These are phyloP conservation scores for Termitomyces sp. DNA, from an alignment of 768 basidiomycete genomes.

Conservation along the genomic window DNA sequence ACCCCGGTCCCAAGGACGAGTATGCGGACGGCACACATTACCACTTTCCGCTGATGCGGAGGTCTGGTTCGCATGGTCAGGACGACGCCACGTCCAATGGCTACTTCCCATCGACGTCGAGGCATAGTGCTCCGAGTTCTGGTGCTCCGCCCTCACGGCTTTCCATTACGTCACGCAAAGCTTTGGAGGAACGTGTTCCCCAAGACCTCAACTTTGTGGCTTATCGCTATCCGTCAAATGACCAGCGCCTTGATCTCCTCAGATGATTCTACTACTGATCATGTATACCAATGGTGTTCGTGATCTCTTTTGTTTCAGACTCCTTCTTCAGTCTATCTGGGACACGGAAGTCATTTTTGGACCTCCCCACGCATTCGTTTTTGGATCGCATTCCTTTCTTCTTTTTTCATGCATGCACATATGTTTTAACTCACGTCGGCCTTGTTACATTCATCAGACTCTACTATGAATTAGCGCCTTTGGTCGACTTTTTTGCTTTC, in stretches of 20 bases:
- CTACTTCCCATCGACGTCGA: slow-evolving; percentile 44
- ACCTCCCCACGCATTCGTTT: background rate
- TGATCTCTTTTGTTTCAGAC: background rate
- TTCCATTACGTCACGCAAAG: slow-evolving; percentile 64
- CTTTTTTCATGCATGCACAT: background rate
- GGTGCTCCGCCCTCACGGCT: slow-evolving; percentile 40
- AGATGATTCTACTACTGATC: slow-evolving; percentile 24
- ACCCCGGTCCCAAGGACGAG: slow-evolving; percentile 26
- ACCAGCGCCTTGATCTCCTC: slow-evolving; percentile 61
- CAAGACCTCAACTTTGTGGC: slow-evolving; percentile 83
- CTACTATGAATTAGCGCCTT: background rate
- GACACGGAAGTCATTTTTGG: background rate
- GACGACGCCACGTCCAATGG: slow-evolving; percentile 42
- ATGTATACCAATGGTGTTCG: background rate
- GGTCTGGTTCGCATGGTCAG: slow-evolving; percentile 39
- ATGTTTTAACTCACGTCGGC: background rate
- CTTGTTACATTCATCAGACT: background rate
- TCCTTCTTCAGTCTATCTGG: background rate
- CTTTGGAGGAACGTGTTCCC: slow-evolving; percentile 74
- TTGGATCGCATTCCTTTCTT: background rate
- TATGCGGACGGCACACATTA: slow-evolving; percentile 27
- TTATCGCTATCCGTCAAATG: slow-evolving; percentile 79
- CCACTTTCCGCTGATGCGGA: slow-evolving; percentile 42
- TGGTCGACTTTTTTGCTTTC: slow-evolving; percentile 2
- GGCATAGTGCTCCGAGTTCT: slow-evolving; percentile 42